These are phyloP conservation scores for Papiliotrema nemorosa DNA, from an alignment of 1,284 basidiomycete species.

Conservation along the genomic window DNA sequence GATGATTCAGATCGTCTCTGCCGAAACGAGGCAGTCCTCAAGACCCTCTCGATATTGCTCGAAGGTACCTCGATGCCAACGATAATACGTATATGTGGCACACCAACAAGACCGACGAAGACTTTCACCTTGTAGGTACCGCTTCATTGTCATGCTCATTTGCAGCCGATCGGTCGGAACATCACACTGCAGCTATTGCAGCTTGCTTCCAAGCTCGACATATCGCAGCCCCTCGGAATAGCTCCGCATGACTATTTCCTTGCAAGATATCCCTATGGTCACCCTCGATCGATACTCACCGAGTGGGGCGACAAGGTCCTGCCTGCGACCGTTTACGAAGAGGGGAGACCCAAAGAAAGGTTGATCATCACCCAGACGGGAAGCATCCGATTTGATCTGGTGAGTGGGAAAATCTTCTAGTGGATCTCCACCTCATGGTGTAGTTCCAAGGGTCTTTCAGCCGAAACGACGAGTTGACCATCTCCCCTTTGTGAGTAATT, in stretches of 20 bases:
- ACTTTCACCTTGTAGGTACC: slow-evolving; percentile 39
- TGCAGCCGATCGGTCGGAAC: slow-evolving; percentile 34
- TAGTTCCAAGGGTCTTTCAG: slow-evolving; percentile 62
- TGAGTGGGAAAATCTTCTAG: slow-evolving; percentile 14
- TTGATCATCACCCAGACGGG: slow-evolving; percentile 71
- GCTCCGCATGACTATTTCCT: slow-evolving; percentile 71
- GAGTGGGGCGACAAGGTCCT: slow-evolving; percentile 61
- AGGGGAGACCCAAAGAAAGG: slow-evolving; percentile 42
- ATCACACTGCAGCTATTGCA: slow-evolving; percentile 30
- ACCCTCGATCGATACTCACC: slow-evolving; percentile 61
- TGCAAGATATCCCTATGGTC: slow-evolving; percentile 62
- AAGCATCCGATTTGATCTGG: slow-evolving; percentile 68
- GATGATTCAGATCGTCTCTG: slow-evolving; percentile 27
- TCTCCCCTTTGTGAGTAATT: slow-evolving; percentile 57
- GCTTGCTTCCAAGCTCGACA: slow-evolving; percentile 34
- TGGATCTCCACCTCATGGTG: slow-evolving; percentile 9
- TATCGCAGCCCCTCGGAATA: slow-evolving; percentile 56
- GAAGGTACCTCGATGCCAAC: slow-evolving; percentile 53
- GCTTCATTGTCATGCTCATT: background rate
- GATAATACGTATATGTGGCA: slow-evolving; percentile 47
- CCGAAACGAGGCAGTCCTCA: slow-evolving; percentile 20
- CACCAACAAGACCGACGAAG: slow-evolving; percentile 25
- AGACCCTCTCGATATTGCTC: slow-evolving; percentile 40
- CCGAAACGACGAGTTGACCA: slow-evolving; percentile 72
- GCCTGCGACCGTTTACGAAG: slow-evolving; percentile 29